Evolutionary conservation across 1,139 yeast genomes (phyloP), one percentile per base, ranked within the genome.

Genomic region (Diutina mesorugosa): DNA sequence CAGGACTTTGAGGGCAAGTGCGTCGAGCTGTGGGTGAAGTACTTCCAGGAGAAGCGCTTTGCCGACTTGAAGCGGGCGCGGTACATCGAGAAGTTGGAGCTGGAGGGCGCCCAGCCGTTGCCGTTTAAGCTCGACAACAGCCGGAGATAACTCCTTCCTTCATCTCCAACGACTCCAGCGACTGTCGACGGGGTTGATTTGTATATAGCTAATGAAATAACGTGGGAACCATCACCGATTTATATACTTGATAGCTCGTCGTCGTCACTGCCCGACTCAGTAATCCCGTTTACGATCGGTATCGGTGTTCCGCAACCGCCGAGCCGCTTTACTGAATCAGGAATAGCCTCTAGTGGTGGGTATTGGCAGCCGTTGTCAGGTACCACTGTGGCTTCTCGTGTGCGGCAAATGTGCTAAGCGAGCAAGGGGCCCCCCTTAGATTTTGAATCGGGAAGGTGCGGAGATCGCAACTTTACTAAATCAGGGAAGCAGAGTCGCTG

Each of bases 21-120:
- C 62, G 79, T 74, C 10, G 74, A 74, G 12, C 72, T 76, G 55
- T 76, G 80, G 80, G 55, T 57, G 59, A 71, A 75, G 59, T 76
- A 76, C 59, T 76, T 76, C 63, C 80, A 76, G 60, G 79, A 76
- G 57, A 76, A 76, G 65, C 67, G 80, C 59, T 75, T 67, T 60
- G 75, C 70, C 59, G 80, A 76, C 61, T 64, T 76, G 60, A 66
- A 69, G 50, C 69, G 79, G 63, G 70, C 71, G 48, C 70, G 76
- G 61, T 76, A 75, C 60, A 74, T 76, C 55, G 70, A 66, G 45
- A 72, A 75, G 63, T 67, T 76, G 57, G 75, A 76, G 61, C 71
- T 77, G 4, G 80, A 76, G 61, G 80, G 80, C 9, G 80, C 80
- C 12, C 72, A 75, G 63, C 78, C 74, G 53, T 70, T 76, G 57